Evolutionary conservation across 257 asterid species (phyloP).

Genomic region (Petrea volubilis): DNA sequence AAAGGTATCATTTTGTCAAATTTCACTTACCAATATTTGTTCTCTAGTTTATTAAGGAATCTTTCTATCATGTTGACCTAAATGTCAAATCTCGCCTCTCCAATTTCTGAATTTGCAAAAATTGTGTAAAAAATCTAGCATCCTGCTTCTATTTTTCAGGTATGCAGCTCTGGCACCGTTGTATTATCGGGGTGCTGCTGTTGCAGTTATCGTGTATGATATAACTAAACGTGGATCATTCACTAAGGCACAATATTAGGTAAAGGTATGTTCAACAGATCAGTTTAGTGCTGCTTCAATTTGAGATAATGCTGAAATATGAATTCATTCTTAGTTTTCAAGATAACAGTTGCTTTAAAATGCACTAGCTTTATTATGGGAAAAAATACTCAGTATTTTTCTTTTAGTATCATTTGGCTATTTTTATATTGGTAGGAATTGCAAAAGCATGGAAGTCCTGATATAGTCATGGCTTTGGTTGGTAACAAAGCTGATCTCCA

Average conservation of each 20-base stretch:
- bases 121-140: constrained; percentile 15
- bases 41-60: background rate
- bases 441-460: constrained; percentile 79
- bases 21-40: constrained; percentile 1
- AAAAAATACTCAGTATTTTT: background rate
- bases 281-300: background rate
- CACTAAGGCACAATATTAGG: constrained; percentile 83
- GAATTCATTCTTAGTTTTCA: background rate
- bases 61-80: background rate
- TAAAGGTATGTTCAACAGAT: constrained; percentile 53
- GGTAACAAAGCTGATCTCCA: constrained; percentile 82
- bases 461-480: constrained; percentile 74
- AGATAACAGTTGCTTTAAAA: background rate
- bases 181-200: constrained; percentile 92
- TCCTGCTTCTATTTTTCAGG: constrained; percentile 37
- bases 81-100: background rate
- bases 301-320: too few species aligned
- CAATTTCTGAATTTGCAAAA: constrained; percentile 10
- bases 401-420: background rate
- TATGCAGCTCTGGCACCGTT: constrained; percentile 88
- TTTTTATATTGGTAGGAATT: constrained; percentile 45
- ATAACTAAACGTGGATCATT: constrained; percentile 93
- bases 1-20: constrained; percentile 53
- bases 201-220: constrained; percentile 83
- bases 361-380: background rate